A percentile compares a stretch with the other conserved stretches of the same genome.
Conservation (phyloP, 1,284 basidiomycete genomes). For the Volvariella surrecta region DNA sequence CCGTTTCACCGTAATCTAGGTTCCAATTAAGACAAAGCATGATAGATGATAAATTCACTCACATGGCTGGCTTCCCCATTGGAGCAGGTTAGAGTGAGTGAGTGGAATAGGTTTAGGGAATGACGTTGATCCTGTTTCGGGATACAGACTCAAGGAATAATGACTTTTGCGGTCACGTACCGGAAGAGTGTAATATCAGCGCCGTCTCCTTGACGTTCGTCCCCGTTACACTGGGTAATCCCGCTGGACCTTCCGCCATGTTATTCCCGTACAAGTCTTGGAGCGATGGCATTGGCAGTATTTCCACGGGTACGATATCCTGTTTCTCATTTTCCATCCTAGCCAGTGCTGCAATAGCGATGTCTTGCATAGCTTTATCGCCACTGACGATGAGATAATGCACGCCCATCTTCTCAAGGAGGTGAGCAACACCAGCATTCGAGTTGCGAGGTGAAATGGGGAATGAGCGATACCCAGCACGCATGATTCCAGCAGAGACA, state of each 20-base stretch:
- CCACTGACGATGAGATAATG: constrained; percentile 19
- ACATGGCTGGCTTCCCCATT: neutral
- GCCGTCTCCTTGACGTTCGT: constrained; percentile 4
- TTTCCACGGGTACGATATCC: constrained; percentile 14
- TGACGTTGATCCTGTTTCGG: constrained; percentile 15
- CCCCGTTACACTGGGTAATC: too few species aligned
- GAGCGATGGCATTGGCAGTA: constrained; percentile 18
- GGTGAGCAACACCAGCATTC: constrained; percentile 17
- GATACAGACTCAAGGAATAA: too few species aligned
- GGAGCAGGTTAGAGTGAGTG: neutral
- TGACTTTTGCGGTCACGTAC: constrained; percentile 13
- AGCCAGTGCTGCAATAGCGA: constrained; percentile 15
- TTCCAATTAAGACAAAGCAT: neutral
- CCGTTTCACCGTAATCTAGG: constrained; percentile 18
- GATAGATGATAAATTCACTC: neutral
- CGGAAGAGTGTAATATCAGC: constrained; percentile 26
- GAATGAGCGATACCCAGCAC: constrained; percentile 27
- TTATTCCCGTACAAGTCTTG: constrained; percentile 16
- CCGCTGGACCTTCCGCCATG: too few species aligned
- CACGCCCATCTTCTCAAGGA: constrained; percentile 17
- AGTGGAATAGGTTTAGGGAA: constrained; percentile 27
- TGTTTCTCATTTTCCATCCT: constrained; percentile 10
- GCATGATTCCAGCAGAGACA: constrained; percentile 19
- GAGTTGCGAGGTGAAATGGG: constrained; percentile 25
- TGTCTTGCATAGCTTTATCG: constrained; percentile 20